Percentiles rank a stretch among this genome's conserved stretches.
Conservation (phyloP, 129 eudicot genomes). For the Erigeron canadensis region DNA sequence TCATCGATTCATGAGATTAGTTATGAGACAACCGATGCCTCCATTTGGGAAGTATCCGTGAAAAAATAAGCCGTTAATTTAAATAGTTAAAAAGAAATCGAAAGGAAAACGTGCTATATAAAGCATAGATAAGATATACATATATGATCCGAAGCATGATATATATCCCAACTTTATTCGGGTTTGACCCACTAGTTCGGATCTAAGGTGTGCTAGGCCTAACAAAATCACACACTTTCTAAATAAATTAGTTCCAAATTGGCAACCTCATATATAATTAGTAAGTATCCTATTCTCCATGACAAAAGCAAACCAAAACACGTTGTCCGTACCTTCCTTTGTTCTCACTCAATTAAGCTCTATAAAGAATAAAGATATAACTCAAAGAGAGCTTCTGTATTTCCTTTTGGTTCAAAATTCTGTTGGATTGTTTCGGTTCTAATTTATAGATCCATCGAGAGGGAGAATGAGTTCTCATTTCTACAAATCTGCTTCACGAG, state of each 20-base stretch:
- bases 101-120: too few species aligned
- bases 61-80: too few species aligned
- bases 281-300: conserved; percentile 13
- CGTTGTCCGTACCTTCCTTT: conserved; percentile 22
- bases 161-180: conserved; percentile 14
- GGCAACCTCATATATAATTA: background rate
- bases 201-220: conserved; percentile 1
- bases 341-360: conserved; percentile 30
- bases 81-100: too few species aligned
- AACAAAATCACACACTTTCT: conserved; percentile 20
- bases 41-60: too few species aligned
- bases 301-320: conserved; percentile 12
- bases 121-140: too few species aligned
- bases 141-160: too few species aligned
- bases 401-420: background rate
- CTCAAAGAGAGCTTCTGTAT: background rate
- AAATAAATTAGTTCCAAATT: background rate
- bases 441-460: conserved; percentile 9
- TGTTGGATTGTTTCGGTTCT: conserved; percentile 10
- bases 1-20: too few species aligned
- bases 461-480: conserved; percentile 65
- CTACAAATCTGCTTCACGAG: conserved; percentile 68
- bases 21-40: too few species aligned
- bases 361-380: background rate
- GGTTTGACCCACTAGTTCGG: conserved; percentile 30